Conservation (phyloP, 306 rosid species). For the Quercus variabilis region DNA sequence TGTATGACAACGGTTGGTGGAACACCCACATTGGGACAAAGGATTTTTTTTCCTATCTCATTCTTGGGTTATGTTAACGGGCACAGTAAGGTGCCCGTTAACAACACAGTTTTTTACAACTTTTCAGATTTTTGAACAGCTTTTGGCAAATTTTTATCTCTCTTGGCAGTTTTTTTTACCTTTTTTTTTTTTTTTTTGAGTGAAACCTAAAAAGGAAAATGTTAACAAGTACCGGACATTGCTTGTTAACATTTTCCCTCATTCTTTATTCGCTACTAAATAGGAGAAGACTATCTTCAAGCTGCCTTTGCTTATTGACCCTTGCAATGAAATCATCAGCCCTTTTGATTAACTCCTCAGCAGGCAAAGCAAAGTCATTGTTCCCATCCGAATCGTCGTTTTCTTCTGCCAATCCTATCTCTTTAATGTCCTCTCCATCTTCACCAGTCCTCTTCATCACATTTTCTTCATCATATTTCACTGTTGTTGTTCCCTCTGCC, state of each 20-base stretch:
- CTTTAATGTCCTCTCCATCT: conserved; percentile 14
- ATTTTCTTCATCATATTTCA: conserved; percentile 18
- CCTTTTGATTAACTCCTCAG: conserved; percentile 64
- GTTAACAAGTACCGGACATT: too few relatives aligned
- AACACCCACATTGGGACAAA: too few relatives aligned
- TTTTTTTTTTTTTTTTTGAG: too few relatives aligned
- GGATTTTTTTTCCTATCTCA: too few relatives aligned
- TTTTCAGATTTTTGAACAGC: too few relatives aligned
- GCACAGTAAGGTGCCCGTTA: too few relatives aligned
- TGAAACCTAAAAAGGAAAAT: too few relatives aligned
- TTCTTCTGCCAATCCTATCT: conserved; percentile 6
- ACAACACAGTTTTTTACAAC: too few relatives aligned
- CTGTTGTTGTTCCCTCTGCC: background rate
- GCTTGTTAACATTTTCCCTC: too few relatives aligned
- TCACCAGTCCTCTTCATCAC: conserved; percentile 7
- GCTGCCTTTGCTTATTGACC: conserved; percentile 52
- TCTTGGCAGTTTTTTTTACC: too few relatives aligned
- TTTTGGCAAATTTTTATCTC: too few relatives aligned
- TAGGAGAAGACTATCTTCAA: conserved; percentile 51
- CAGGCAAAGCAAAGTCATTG: conserved; percentile 9
- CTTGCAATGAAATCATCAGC: conserved; percentile 89
- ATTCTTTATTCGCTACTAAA: conserved; percentile 16
- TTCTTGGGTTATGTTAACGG: background rate
- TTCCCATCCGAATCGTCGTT: conserved; percentile 1
- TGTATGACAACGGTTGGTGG: too few relatives aligned